These are phyloP conservation scores for Carex myosuroides DNA, from an alignment of 176 grass and related monocot species.

Conservation along the genomic window DNA sequence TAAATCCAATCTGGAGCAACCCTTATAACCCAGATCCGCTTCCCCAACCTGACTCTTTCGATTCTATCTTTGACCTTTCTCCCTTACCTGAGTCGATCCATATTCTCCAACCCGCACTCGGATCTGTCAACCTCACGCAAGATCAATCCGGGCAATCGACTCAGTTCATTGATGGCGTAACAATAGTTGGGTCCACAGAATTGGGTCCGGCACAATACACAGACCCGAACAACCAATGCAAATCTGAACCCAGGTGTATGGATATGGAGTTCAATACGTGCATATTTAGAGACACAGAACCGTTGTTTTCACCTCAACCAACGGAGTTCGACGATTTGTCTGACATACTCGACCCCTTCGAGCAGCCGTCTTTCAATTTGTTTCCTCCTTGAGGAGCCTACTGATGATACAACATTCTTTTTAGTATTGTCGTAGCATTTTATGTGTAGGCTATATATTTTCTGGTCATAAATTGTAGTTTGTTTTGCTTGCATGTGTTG, in stretches of 20 bases:
- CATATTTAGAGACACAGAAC: not conserved
- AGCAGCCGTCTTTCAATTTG: not conserved
- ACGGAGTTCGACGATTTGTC: not conserved
- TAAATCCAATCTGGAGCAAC: not conserved
- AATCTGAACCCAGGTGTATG: not conserved
- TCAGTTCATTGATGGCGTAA: not conserved
- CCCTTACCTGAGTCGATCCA: not conserved
- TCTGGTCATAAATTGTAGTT: not conserved
- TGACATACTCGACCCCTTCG: not conserved
- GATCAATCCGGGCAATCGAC: not conserved
- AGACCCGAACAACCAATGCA: not conserved
- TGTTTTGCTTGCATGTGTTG: not conserved
- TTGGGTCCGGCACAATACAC: not conserved
- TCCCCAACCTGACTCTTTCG: not conserved
- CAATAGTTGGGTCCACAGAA: not conserved
- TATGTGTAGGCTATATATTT: no score
- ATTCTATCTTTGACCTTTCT: conserved; percentile 3
- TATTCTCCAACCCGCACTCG: not conserved
- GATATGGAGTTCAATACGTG: not conserved
- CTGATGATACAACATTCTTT: not conserved
- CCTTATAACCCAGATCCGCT: not conserved
- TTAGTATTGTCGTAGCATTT: not conserved
- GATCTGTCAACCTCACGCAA: not conserved
- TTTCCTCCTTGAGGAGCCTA: not conserved
- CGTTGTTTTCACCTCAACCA: not conserved